These are phyloP conservation scores for Pichia nanzhaoensis DNA, from an alignment of 805 yeast species.

Conservation along the genomic window DNA sequence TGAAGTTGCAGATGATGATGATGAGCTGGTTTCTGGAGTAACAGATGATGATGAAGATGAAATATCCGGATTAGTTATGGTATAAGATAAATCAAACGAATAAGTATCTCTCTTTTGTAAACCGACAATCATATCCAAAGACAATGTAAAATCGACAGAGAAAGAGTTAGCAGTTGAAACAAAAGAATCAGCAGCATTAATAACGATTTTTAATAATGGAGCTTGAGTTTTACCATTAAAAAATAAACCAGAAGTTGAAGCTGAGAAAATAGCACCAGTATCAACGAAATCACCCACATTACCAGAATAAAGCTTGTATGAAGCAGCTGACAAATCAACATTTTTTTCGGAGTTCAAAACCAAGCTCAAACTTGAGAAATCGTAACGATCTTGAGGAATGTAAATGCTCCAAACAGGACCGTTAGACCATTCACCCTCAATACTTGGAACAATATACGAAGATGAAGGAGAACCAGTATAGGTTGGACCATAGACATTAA, in stretches of 20 bases:
- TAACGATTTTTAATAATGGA: conserved; percentile 11
- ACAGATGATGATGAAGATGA: no score
- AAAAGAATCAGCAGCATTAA: conserved; percentile 2
- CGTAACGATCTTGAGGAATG: conserved; percentile 13
- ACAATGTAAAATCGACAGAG: conserved; percentile 5
- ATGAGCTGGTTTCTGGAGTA: no score
- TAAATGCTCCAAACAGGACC: conserved; percentile 16
- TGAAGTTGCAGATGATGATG: neutral
- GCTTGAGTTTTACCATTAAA: conserved; percentile 15
- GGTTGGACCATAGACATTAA: conserved; percentile 11
- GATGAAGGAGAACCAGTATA: conserved; percentile 16
- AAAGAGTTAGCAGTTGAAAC: conserved; percentile 3
- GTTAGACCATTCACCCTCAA: conserved; percentile 10
- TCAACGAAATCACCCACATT: conserved; percentile 11
- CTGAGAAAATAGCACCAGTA: conserved; percentile 8
- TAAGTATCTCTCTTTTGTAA: conserved; percentile 15
- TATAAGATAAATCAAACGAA: conserved; percentile 12
- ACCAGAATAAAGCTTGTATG: conserved; percentile 11
- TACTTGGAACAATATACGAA: conserved; percentile 12
- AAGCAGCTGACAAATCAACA: neutral
- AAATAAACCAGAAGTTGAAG: conserved; percentile 3
- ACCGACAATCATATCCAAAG: conserved; percentile 10
- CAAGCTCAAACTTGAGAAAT: conserved; percentile 10
- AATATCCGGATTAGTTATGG: conserved; percentile 7
- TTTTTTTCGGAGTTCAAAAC: conserved; percentile 1